Base-by-base conservation (phyloP, 768 basidiomycete genomes). In the Termitomyces sp. region DNA sequence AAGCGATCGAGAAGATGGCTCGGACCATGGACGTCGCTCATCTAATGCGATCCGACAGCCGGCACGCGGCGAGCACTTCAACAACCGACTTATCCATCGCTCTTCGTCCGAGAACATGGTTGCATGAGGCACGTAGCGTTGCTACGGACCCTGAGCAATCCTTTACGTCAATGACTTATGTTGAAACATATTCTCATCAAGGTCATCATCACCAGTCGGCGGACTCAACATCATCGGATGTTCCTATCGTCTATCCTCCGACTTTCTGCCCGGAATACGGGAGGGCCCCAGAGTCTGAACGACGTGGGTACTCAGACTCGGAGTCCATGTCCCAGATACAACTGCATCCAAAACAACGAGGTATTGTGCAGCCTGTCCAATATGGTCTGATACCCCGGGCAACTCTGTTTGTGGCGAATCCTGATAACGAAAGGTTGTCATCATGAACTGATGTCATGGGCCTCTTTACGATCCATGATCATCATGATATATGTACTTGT, bases 331-430 rank as follows among this genome's bases (percentile, higher is more conserved):
- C 62, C 5, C 79, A 76, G 62, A 77, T 74, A 19, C 76, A 68
- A 64, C 71, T 76, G 63, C 68, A 69, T 56, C 64, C 72, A 48
- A 72, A 58, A 76, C 70, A 64, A 70, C 72, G 51, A 69, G 50
- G 57, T 31, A 43, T 12, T 49, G 14, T 33, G 19, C 64, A 65
- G 14, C 68, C 67, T 43, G 73, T 84, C 38, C 75, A 79, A 28
- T 91, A 91, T 66, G 88, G 87, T 12, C 76, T 91, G 35, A 84
- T 78, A 37, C 82, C 83, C 23, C 78, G 80, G 58, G 70, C 80
- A 19, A 81, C 82, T 59, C 74, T 92, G 31, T 91, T 82, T 62
- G 77, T 92, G 51, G 86, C 87, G 23, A 91, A 92, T 69, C 89
- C 90, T 17, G 85, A 87, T 63, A 64, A 72, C 53, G 63, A 69